Conservation (phyloP, 371 early-diverging fungal genomes). For the Chytridiales sp. region DNA sequence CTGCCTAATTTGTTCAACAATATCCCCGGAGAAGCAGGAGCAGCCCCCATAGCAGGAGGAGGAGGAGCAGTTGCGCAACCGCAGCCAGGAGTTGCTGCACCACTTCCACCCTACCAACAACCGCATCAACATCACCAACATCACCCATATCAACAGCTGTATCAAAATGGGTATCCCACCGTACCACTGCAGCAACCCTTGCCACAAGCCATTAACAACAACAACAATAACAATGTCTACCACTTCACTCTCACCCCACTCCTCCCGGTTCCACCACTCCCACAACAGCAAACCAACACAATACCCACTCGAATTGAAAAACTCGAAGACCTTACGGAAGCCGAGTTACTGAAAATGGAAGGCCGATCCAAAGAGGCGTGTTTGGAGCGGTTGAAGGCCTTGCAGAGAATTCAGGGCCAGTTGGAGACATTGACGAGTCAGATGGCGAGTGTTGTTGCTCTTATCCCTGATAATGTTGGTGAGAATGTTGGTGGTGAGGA, state of each 20-base stretch:
- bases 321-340: conserved; percentile 54
- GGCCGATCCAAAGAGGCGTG: conserved; percentile 58
- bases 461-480: conserved; percentile 14
- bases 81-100: not conserved
- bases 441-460: conserved; percentile 51
- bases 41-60: conserved; percentile 39
- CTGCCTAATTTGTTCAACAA: no score
- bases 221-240: no score
- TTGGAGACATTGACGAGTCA: conserved; percentile 60
- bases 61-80: conserved; percentile 29
- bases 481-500: no score
- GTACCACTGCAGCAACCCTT: no score
- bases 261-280: not conserved
- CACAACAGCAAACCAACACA: not conserved
- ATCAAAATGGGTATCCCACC: conserved; percentile 6
- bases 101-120: no score
- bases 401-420: conserved; percentile 63
- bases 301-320: not conserved
- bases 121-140: conserved; percentile 19
- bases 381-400: conserved; percentile 54
- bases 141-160: conserved; percentile 33
- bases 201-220: no score
- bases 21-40: conserved; percentile 14
- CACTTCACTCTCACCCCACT: conserved; percentile 27
- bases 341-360: conserved; percentile 56